Evolutionary conservation across 129 eudicot species (phyloP).

Genomic region (Solidago caesia): DNA sequence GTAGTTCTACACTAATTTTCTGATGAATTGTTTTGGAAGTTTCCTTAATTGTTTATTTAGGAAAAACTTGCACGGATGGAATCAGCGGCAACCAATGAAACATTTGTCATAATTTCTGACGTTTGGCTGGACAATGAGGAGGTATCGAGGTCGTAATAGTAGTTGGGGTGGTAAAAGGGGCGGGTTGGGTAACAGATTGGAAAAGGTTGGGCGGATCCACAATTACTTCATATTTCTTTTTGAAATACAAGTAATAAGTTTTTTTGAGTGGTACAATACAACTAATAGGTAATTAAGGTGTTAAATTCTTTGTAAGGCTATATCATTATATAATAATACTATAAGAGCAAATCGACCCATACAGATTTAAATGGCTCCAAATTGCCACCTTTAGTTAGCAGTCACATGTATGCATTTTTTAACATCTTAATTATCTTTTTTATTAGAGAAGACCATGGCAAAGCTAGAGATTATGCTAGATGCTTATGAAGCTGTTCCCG

Average conservation of each 20-base stretch:
- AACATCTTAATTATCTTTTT: conserved; percentile 33
- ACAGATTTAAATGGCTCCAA: neutral
- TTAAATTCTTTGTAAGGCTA: too few relatives aligned
- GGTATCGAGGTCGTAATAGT: conserved; percentile 40
- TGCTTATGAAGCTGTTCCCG: conserved; percentile 76
- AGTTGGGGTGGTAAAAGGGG: neutral
- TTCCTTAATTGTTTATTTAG: conserved; percentile 49
- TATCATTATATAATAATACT: too few relatives aligned
- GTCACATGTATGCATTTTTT: conserved; percentile 27
- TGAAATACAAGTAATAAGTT: neutral
- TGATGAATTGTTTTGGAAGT: conserved; percentile 16
- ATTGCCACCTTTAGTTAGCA: neutral
- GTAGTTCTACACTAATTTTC: neutral
- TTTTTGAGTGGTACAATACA: too few relatives aligned
- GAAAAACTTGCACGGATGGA: conserved; percentile 73
- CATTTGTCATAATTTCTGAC: conserved; percentile 91
- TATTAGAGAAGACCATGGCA: conserved; percentile 71
- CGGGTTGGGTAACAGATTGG: neutral
- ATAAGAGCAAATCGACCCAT: neutral
- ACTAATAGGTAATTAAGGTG: too few relatives aligned
- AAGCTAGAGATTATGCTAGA: conserved; percentile 72
- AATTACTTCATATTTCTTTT: neutral
- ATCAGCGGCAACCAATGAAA: conserved; percentile 78
- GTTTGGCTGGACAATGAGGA: conserved; percentile 83
- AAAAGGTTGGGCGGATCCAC: neutral